A percentile compares a stretch with the other conserved stretches of the same genome.
Evolutionary conservation across 176 grass and related monocot genomes (phyloP).

Genomic region (Areca catechu): DNA sequence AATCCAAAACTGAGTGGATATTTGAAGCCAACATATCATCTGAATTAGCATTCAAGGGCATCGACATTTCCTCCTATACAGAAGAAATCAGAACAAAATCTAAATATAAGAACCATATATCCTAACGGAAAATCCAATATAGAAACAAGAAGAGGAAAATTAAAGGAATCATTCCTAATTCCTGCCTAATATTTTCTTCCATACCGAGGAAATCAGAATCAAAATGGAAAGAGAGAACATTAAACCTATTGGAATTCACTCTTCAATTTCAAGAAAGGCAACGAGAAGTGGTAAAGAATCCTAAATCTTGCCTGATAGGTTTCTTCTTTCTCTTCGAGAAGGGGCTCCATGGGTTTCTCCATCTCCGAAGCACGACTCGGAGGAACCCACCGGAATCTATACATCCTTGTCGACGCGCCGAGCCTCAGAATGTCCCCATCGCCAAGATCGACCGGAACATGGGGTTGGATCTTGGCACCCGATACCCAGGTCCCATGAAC

Average conservation of each 20-base stretch:
- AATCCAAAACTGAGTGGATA: constrained; percentile 36
- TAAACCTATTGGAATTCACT: too few species aligned
- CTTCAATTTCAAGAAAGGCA: not conserved
- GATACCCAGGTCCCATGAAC: constrained; percentile 93
- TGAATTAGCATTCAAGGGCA: constrained; percentile 11
- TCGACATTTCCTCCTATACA: not conserved
- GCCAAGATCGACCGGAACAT: constrained; percentile 39
- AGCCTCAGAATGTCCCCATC: constrained; percentile 53
- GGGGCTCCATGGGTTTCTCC: constrained; percentile 52
- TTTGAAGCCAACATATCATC: constrained; percentile 12
- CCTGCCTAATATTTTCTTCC: too few species aligned
- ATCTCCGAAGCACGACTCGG: constrained; percentile 50
- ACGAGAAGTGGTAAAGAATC: not conserved
- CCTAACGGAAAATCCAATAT: too few species aligned
- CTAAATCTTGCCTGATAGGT: constrained; percentile 31
- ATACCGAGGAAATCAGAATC: too few species aligned
- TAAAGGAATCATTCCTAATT: too few species aligned
- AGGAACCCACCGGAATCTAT: constrained; percentile 78
- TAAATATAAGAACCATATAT: too few species aligned
- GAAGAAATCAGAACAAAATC: constrained; percentile 18
- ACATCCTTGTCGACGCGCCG: constrained; percentile 63
- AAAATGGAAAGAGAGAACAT: not conserved
- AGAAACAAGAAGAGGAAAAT: too few species aligned
- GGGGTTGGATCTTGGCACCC: constrained; percentile 52
- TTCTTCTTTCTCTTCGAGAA: constrained; percentile 73